Conservation (phyloP, 1,139 yeast species). For the Wickerhamomyces sp. region DNA sequence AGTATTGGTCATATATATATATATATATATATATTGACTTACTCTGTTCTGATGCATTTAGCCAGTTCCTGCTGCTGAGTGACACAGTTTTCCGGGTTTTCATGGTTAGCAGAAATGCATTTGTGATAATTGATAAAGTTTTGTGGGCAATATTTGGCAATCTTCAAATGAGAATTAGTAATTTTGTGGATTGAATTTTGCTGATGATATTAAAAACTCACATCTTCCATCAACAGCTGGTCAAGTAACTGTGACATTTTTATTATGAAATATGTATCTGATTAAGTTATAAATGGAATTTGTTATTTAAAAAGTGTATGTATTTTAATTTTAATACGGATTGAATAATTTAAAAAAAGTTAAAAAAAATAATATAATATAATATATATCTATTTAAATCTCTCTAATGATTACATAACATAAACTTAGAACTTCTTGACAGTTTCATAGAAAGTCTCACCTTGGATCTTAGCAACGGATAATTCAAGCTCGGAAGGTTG, state of each 20-base stretch:
- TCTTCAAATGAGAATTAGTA: no score
- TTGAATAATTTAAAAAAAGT: no score
- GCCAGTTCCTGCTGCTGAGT: constrained; percentile 26
- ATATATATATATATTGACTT: constrained; percentile 3
- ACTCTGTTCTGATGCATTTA: constrained; percentile 24
- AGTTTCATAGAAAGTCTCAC: constrained; percentile 40
- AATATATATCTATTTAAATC: background rate
- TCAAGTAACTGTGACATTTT: constrained; percentile 23
- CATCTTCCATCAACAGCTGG: constrained; percentile 25
- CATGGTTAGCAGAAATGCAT: constrained; percentile 28
- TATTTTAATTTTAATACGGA: no score
- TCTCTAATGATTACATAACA: background rate
- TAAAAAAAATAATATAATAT: background rate
- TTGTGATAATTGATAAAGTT: constrained; percentile 30
- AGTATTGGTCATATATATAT: constrained; percentile 1
- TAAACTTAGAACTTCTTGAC: constrained; percentile 15
- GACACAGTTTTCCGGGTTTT: constrained; percentile 26
- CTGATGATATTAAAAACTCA: constrained; percentile 8
- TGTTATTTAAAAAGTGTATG: no score
- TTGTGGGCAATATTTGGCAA: constrained; percentile 31
- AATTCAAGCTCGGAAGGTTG: constrained; percentile 62
- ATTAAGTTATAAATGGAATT: no score
- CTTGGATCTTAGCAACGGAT: constrained; percentile 57
- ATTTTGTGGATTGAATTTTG: no score
- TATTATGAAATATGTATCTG: no score